Conservation (phyloP, 495 filamentous ascomycete species). For the Tetracladium marchalianum region DNA sequence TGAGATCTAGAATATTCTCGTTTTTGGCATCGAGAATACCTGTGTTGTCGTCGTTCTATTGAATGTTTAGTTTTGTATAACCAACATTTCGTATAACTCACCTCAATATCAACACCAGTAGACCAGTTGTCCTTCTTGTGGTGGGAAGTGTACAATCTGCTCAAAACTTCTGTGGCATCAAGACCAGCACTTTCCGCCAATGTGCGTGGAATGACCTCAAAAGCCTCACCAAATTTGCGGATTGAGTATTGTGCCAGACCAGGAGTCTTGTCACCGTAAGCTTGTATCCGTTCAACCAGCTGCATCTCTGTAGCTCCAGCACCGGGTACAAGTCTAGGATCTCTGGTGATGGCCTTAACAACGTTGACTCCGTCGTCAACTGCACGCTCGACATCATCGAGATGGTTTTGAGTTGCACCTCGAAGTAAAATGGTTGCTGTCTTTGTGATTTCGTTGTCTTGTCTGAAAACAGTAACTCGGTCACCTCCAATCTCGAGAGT, state of each 20-base stretch:
- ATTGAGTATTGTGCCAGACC: constrained; percentile 92
- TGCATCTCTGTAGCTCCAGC: constrained; percentile 95
- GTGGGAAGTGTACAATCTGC: constrained; percentile 85
- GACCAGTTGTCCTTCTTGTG: constrained; percentile 81
- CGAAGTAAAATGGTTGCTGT: constrained; percentile 93
- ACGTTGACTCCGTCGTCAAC: constrained; percentile 99
- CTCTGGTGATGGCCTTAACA: constrained; percentile 95
- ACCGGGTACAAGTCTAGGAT: constrained; percentile 82
- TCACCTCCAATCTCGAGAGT: constrained; percentile 98
- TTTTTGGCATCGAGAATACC: constrained; percentile 83
- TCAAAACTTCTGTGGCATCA: constrained; percentile 91
- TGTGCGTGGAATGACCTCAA: constrained; percentile 90
- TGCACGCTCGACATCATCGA: constrained; percentile 94
- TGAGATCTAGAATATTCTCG: constrained; percentile 84
- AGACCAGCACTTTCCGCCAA: constrained; percentile 90
- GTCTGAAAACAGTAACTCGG: constrained; percentile 95
- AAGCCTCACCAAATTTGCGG: constrained; percentile 94
- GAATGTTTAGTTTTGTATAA: constrained; percentile 15
- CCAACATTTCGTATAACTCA: constrained; percentile 19
- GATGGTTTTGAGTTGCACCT: constrained; percentile 93
- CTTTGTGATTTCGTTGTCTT: constrained; percentile 84
- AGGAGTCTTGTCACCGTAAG: constrained; percentile 80
- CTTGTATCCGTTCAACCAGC: constrained; percentile 82
- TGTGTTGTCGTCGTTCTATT: constrained; percentile 57
- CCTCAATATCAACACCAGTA: constrained; percentile 87